phyloP scores from a whole-genome alignment of 75 land plant genomes.

The Pseudotsuga menziesii region DNA sequence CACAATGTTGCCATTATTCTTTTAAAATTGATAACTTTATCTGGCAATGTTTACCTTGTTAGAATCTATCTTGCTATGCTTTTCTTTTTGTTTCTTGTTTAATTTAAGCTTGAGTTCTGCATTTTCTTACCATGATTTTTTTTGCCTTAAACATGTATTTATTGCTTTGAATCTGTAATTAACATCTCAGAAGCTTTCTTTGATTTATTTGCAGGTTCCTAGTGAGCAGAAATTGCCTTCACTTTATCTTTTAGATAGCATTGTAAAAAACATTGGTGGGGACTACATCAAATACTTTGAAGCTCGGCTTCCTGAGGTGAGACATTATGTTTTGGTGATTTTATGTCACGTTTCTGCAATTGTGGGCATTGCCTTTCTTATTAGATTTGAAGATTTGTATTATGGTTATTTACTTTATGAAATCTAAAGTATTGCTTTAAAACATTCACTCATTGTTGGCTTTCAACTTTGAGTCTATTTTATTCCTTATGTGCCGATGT shows the following conservation, averaged over 20 bases:
- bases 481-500: not conserved
- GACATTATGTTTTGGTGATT: slow-evolving; percentile 4
- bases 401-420: not conserved
- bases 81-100: no score
- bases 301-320: slow-evolving; percentile 79
- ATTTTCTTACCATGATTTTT: no score
- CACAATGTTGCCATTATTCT: no score
- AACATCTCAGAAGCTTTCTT: not conserved
- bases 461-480: not conserved
- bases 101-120: no score
- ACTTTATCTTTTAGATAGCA: slow-evolving; percentile 90
- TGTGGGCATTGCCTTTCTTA: not conserved
- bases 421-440: not conserved
- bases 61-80: no score
- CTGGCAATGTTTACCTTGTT: no score
- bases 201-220: slow-evolving; percentile 59
- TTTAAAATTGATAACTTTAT: no score
- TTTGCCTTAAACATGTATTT: not conserved
- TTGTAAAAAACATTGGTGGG: slow-evolving; percentile 91
- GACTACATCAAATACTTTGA: slow-evolving; percentile 74
- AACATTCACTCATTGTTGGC: not conserved
- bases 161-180: not conserved
- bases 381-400: no score
- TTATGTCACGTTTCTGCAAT: not conserved
- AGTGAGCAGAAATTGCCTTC: slow-evolving; percentile 87